Base-by-base conservation (phyloP, 768 basidiomycete genomes). In the Paxillus rubicundulus region DNA sequence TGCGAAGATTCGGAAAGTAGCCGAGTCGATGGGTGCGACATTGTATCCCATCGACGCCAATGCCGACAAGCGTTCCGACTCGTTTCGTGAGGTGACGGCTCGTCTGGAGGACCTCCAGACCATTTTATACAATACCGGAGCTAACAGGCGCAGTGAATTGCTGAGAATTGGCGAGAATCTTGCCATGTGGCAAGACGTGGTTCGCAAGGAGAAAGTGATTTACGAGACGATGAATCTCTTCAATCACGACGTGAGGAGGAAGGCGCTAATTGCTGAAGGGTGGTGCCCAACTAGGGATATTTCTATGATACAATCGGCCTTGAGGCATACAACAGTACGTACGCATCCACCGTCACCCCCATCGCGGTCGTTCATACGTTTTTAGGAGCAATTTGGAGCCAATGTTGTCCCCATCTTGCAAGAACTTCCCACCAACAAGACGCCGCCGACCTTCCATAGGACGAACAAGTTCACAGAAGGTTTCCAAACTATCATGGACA, bases 1-100 rank as follows among this genome's bases (percentile, higher is more conserved):
- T 27, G 81, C 91, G 57, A 99, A 98, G 80, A 98, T 99, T 65
- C 90, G 95, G 67, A 98, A 94, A 70, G 90, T 99, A 49, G 89
- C 95, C 24, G 96, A 98, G 72, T 96, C 93, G n/a, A 98, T 98
- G 89, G 95, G 97, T 34, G 97, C 88, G 3, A 98, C 93, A 0
- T 75, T 98, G 50, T 98, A 96, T 72, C 92, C 94, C 36, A 97
- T 99, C 66, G 96, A 98, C 68, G 77, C 93, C 34, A 94, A 96
- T 60, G 84, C 88, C 3, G 93, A 95, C 72, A 96, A 92, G 70
- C 92, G 97, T 39, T 78, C 85, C 12, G 90, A 95, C 44, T 85
- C 93, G 28, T 82, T 99, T 50, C 85, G 87, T 34, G 94, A 98
- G 60, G 93, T 98, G 32, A 82, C 86, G 1, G 79, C 75, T 37